These are phyloP conservation scores for Suillus subluteus DNA, from an alignment of 768 basidiomycete genomes.

Conservation along the genomic window DNA sequence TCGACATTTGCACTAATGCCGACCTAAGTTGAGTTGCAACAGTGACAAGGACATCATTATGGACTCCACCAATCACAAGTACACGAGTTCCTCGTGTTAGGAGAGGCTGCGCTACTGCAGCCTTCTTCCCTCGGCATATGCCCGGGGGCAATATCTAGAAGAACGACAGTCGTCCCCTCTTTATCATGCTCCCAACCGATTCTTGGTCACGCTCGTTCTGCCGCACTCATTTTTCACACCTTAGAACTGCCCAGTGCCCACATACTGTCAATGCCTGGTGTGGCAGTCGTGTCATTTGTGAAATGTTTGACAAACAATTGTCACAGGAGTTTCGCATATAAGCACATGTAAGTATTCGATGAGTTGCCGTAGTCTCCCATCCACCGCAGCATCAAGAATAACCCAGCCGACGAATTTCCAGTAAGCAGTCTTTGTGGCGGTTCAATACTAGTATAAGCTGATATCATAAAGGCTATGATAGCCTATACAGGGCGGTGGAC, in stretches of 20 bases:
- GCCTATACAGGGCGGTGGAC: neutral
- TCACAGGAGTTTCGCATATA: neutral
- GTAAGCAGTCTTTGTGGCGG: neutral
- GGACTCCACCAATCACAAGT: neutral
- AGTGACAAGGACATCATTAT: neutral
- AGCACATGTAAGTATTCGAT: neutral
- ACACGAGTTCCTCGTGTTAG: neutral
- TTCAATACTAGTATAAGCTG: neutral
- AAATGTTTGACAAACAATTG: neutral
- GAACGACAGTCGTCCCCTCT: neutral
- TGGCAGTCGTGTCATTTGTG: neutral
- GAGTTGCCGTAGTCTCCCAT: neutral
- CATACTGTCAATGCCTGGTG: neutral
- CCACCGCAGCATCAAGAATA: neutral
- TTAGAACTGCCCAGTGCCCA: neutral
- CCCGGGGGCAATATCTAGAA: neutral
- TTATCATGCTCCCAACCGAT: neutral
- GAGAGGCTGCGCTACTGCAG: neutral
- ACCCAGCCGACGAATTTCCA: neutral
- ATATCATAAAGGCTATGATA: neutral
- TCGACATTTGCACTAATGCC: neutral
- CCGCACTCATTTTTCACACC: neutral
- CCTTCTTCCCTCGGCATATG: neutral
- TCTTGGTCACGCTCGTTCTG: neutral
- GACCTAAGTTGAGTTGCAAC: no score